A percentile compares a stretch with the other conserved stretches of the same genome.
Evolutionary conservation across 2,329 filamentous ascomycete species (phyloP).

Genomic region (Paraconiothyrium sp.): DNA sequence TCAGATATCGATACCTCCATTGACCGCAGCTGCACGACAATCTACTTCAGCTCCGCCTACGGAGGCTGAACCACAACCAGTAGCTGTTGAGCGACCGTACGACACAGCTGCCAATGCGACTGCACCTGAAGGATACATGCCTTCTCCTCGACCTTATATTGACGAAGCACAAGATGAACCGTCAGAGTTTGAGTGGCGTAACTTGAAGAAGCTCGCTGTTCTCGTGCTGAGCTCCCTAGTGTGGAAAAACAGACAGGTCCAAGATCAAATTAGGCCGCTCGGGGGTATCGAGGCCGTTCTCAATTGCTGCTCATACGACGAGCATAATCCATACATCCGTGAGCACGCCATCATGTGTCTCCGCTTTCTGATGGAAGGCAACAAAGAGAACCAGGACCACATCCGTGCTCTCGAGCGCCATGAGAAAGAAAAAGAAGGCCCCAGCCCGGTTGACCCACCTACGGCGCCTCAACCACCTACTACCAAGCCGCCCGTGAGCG

Average conservation of each 20-base stretch:
- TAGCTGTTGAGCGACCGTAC: constrained; percentile 72
- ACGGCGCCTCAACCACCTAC: constrained; percentile 11
- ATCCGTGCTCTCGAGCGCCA: constrained; percentile 67
- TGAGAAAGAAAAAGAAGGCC: constrained; percentile 30
- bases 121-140: constrained; percentile 55
- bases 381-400: constrained; percentile 75
- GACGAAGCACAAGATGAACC: constrained; percentile 64
- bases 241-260: constrained; percentile 85
- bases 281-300: constrained; percentile 88
- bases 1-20: constrained; percentile 67
- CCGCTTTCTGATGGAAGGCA: constrained; percentile 72
- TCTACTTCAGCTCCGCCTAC: constrained; percentile 41
- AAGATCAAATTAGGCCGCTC: constrained; percentile 85
- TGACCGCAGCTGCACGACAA: constrained; percentile 41
- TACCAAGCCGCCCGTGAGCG: constrained; percentile 34
- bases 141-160: constrained; percentile 58
- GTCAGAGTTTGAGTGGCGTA: constrained; percentile 75
- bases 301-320: constrained; percentile 90
- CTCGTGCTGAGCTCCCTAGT: constrained; percentile 89
- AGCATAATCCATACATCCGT: constrained; percentile 92
- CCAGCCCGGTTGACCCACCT: constrained; percentile 23
- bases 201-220: constrained; percentile 92
- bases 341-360: constrained; percentile 73
- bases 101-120: constrained; percentile 57
- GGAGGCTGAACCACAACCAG: constrained; percentile 43